Percentiles rank a stretch among this genome's conserved stretches.
phyloP scores from a whole-genome alignment of 2,329 filamentous ascomycete species.

The Neospermospora avenae region DNA sequence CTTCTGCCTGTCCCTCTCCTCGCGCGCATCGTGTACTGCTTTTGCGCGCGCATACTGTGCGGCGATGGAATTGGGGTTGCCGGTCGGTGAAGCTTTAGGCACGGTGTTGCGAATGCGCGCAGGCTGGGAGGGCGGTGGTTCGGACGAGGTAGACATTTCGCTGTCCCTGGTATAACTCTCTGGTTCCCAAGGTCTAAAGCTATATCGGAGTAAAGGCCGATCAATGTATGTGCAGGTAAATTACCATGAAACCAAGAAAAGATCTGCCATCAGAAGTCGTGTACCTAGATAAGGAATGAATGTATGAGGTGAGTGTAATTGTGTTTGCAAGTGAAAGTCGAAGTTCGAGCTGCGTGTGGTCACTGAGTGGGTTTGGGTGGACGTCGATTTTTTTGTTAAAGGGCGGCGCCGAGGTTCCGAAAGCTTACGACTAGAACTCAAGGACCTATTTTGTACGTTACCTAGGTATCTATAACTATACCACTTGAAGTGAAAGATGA shows the following conservation, averaged over 20 bases:
- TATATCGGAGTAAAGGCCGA: background rate
- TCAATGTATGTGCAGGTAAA: too few species aligned
- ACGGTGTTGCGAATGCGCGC: conserved; percentile 10
- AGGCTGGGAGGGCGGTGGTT: background rate
- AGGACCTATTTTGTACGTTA: too few species aligned
- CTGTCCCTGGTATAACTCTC: background rate
- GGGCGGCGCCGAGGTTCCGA: conserved; percentile 1
- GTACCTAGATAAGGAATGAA: background rate
- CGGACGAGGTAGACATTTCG: background rate
- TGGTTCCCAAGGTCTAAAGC: background rate
- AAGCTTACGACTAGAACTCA: background rate
- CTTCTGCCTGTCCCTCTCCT: conserved; percentile 19
- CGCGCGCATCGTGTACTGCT: conserved; percentile 30
- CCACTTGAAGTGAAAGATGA: too few species aligned
- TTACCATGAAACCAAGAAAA: background rate
- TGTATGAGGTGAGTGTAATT: background rate
- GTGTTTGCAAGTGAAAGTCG: background rate
- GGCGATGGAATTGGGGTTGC: conserved; percentile 31
- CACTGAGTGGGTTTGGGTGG: background rate
- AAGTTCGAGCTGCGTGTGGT: background rate
- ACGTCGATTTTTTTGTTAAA: conserved; percentile 11
- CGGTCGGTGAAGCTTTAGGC: conserved; percentile 28
- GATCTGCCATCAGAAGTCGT: background rate
- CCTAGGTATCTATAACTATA: too few species aligned
- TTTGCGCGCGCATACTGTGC: conserved; percentile 35